Conservation (phyloP, 176 grass and related monocot genomes). For the Juncus inflexus region DNA sequence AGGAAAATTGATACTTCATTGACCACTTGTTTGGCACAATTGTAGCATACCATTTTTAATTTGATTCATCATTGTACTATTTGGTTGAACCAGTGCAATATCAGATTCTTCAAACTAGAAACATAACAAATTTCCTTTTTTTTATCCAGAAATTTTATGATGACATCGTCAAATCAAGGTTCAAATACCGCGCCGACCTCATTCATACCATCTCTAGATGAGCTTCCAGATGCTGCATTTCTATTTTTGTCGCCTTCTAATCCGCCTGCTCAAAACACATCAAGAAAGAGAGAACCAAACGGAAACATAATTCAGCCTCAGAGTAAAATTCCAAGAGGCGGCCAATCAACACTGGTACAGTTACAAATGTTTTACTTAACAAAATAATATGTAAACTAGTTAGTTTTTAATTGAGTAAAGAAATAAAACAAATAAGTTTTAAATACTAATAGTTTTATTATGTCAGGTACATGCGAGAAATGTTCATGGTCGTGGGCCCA, state of each 20-base stretch:
- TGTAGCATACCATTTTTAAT: background rate
- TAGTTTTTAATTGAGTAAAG: no score
- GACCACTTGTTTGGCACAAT: no score
- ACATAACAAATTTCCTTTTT: background rate
- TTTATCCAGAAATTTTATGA: slow-evolving; percentile 16
- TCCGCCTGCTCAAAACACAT: slow-evolving; percentile 35
- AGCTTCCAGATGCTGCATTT: slow-evolving; percentile 62
- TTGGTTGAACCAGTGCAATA: background rate
- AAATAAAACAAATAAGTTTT: no score
- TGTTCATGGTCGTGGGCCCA: slow-evolving; percentile 34
- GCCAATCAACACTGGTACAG: slow-evolving; percentile 15
- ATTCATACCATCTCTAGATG: slow-evolving; percentile 48
- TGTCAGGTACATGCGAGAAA: slow-evolving; percentile 37
- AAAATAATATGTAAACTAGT: no score
- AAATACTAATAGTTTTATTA: no score
- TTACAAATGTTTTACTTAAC: no score
- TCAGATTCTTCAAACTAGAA: background rate
- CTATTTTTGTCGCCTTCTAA: slow-evolving; percentile 38
- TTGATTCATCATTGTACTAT: background rate
- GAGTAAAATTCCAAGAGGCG: slow-evolving; percentile 60
- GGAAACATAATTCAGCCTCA: slow-evolving; percentile 38
- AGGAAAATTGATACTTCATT: no score
- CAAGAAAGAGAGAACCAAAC: slow-evolving; percentile 83
- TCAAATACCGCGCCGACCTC: slow-evolving; percentile 26
- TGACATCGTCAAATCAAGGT: slow-evolving; percentile 11